Evolutionary conservation across 352 stramenopile species (phyloP), one percentile per base, ranked within the genome.

Genomic region (Globisporangium solare): DNA sequence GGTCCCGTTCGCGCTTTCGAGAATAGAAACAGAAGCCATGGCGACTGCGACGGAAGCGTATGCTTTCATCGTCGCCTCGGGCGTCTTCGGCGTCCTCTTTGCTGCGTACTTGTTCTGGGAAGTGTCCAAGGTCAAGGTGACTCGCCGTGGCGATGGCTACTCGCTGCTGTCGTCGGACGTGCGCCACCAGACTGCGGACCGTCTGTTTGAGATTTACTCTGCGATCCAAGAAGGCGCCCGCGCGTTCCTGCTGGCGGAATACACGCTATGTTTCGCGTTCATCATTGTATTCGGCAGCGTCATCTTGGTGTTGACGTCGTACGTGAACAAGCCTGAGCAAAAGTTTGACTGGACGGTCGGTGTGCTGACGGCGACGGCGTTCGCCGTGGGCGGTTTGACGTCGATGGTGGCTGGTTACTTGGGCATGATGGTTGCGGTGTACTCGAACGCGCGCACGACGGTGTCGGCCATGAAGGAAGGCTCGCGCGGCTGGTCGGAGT

Each of bases 351-450:
- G 92, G 75, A 81, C 88, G 2, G 79, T 96, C 64, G 97, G 96
- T 59, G 76, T 87, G 37, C 89, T 99, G 57, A 99, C 96, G 32
- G 84, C 94, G 10, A 85, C 98, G 47, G 94, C 94, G 21, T 99
- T 99, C 73, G 76, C 98, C n/a, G 80, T 99, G 27, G 97, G 97
- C 70, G 97, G 96, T 51, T 73, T 98, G 54, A 99, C 97, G 56
- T 99, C 97, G 46, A 99, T 99, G 79, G 76, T 93, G 24, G 93
- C 92, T 48, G 97, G 97, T 59, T 99, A 99, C 82, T 92, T 99
- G 68, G 97, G 97, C 57, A 99, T 99, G 97, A 98, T 98, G 83
- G 95, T 99, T 37, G 97, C 97, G 24, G 97, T 99, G 18, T 99
- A 98, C 81, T 95, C 96, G 56, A 99, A 99, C 79, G 97, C 98